These are phyloP conservation scores for Linnemannia elongata DNA, from an alignment of 192 early-diverging fungal genomes.

Conservation along the genomic window DNA sequence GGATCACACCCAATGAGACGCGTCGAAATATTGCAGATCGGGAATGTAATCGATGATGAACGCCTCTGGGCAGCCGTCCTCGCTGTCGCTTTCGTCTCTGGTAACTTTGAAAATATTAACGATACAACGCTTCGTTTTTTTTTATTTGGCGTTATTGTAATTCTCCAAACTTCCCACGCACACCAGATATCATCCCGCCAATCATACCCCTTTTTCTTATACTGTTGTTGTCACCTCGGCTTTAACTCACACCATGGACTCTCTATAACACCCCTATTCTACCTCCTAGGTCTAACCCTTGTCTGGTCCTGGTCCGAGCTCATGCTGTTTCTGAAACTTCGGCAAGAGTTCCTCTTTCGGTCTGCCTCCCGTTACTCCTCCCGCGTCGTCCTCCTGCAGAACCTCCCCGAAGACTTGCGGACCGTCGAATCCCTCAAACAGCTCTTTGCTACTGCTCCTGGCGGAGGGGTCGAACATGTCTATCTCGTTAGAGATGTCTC, in stretches of 20 bases:
- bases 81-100: background rate
- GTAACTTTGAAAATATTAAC: background rate
- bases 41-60: constrained; percentile 23
- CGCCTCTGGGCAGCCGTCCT: constrained; percentile 29
- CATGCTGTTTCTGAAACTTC: constrained; percentile 23
- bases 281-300: background rate
- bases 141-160: background rate
- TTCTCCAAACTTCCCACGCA: background rate
- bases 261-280: background rate
- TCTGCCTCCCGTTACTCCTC: constrained; percentile 16
- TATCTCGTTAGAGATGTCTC: constrained; percentile 14
- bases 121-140: background rate
- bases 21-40: constrained; percentile 27
- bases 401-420: constrained; percentile 2
- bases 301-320: constrained; percentile 20
- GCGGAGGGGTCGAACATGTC: constrained; percentile 25
- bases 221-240: background rate
- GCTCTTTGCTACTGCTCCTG: constrained; percentile 9
- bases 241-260: background rate
- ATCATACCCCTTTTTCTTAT: background rate
- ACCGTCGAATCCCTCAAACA: constrained; percentile 10
- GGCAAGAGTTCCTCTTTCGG: constrained; percentile 20
- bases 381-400: constrained; percentile 24
- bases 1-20: background rate
- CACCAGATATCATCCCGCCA: background rate